phyloP scores from a whole-genome alignment of 2,329 filamentous ascomycete species.

The Microcyclospora tardicrescens region DNA sequence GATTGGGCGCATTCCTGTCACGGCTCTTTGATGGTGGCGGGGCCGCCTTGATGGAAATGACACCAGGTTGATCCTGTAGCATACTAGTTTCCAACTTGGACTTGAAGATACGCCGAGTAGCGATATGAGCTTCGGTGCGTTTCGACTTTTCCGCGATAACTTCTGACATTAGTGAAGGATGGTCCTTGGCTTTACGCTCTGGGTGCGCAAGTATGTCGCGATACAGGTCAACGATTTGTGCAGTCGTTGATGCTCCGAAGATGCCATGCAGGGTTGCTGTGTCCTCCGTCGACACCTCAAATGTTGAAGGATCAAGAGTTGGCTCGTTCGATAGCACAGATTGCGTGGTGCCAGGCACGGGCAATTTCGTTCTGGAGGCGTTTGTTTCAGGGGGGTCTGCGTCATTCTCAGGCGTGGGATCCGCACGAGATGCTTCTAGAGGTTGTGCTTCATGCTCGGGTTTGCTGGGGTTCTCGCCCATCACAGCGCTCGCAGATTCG shows the following conservation, averaged over 20 bases:
- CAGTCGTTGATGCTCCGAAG: slow-evolving; percentile 40
- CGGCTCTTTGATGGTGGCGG: slow-evolving; percentile 8
- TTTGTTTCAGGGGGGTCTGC: no score
- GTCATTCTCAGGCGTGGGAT: background rate
- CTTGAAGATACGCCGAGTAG: slow-evolving; percentile 66
- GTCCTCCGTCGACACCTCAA: slow-evolving; percentile 22
- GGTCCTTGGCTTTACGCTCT: slow-evolving; percentile 41
- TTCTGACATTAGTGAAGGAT: slow-evolving; percentile 40
- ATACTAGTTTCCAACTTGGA: slow-evolving; percentile 67
- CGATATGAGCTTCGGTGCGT: slow-evolving; percentile 51
- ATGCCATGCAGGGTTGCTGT: slow-evolving; percentile 26
- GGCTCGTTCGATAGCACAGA: slow-evolving; percentile 1
- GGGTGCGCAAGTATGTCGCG: slow-evolving; percentile 40
- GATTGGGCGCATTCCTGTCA: slow-evolving; percentile 12
- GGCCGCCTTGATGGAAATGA: slow-evolving; percentile 44
- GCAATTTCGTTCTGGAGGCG: background rate
- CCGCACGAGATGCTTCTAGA: background rate
- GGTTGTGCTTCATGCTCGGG: background rate
- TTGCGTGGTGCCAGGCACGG: slow-evolving; percentile 3
- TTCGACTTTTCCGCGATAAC: slow-evolving; percentile 47
- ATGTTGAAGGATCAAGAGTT: background rate
- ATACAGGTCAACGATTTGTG: slow-evolving; percentile 43
- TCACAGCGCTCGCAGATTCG: background rate
- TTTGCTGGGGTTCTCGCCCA: no score
- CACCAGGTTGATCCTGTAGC: slow-evolving; percentile 53